Percentiles rank a stretch among this genome's conserved stretches.
These are phyloP conservation scores for Trichosporon ovoides DNA, from an alignment of 1,284 basidiomycete species.

Conservation along the genomic window DNA sequence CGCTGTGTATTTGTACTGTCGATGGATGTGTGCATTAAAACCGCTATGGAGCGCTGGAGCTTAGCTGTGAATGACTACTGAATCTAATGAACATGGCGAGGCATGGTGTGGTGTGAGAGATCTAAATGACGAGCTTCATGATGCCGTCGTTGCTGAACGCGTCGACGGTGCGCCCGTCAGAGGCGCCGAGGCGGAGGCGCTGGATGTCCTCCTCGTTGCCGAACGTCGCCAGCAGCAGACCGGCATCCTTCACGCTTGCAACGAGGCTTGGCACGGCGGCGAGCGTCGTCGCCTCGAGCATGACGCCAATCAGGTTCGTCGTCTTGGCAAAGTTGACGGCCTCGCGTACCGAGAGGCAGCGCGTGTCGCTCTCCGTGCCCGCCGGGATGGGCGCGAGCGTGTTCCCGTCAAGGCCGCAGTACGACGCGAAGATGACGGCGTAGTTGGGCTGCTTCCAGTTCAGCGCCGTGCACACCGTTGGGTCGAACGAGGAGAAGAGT, in stretches of 20 bases:
- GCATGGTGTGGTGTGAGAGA: no score
- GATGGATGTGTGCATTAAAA: neutral
- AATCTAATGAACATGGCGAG: no score
- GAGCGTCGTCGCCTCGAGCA: slow-evolving; percentile 81
- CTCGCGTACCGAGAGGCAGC: slow-evolving; percentile 70
- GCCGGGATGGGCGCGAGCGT: slow-evolving; percentile 42
- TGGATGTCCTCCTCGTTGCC: slow-evolving; percentile 55
- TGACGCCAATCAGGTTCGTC: slow-evolving; percentile 90
- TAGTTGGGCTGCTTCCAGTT: slow-evolving; percentile 99
- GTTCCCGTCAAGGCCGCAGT: slow-evolving; percentile 63
- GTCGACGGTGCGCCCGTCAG: slow-evolving; percentile 44
- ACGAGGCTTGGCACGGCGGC: slow-evolving; percentile 73
- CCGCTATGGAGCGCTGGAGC: no score
- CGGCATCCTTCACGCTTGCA: slow-evolving; percentile 77
- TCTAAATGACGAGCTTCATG: slow-evolving; percentile 34
- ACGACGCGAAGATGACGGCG: slow-evolving; percentile 89
- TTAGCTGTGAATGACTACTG: no score
- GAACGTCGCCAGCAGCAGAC: slow-evolving; percentile 77
- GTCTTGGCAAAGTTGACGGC: slow-evolving; percentile 90
- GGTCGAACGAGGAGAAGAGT: slow-evolving; percentile 81
- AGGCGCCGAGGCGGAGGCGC: slow-evolving; percentile 31
- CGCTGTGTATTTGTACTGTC: neutral
- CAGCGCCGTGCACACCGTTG: slow-evolving; percentile 66
- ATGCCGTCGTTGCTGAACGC: slow-evolving; percentile 40
- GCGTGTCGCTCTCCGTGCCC: slow-evolving; percentile 52